A percentile compares a stretch with the other conserved stretches of the same genome.
Evolutionary conservation across 805 yeast species (phyloP).

Genomic region (Pichia californica): DNA sequence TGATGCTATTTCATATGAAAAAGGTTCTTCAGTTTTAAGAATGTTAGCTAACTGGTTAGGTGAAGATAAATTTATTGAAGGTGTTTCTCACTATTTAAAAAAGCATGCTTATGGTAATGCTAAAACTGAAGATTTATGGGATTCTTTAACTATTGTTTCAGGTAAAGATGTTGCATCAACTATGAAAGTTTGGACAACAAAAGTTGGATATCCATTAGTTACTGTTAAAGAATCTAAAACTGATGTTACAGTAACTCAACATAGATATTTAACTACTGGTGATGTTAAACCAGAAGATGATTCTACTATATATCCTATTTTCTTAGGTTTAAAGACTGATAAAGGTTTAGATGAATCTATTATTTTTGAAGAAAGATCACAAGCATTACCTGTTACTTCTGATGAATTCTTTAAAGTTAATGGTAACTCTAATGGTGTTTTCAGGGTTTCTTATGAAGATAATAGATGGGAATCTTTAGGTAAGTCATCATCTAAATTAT

Average conservation of each 20-base stretch:
- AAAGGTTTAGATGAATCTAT: conserved; percentile 24
- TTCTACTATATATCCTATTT: conserved; percentile 52
- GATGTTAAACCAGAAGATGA: conserved; percentile 61
- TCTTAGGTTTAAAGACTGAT: conserved; percentile 32
- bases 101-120: conserved; percentile 65
- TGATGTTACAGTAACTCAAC: conserved; percentile 39
- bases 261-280: conserved; percentile 60
- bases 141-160: conserved; percentile 54
- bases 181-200: conserved; percentile 69
- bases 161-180: conserved; percentile 56
- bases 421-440: conserved; percentile 46
- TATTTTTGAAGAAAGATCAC: conserved; percentile 23
- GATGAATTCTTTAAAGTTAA: conserved; percentile 41
- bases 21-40: conserved; percentile 71
- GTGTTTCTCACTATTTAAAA: conserved; percentile 65
- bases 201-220: conserved; percentile 70
- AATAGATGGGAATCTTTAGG: conserved; percentile 34
- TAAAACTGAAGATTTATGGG: conserved; percentile 67
- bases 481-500: conserved; percentile 32
- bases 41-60: conserved; percentile 75
- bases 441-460: conserved; percentile 45
- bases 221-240: conserved; percentile 39
- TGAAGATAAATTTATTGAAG: conserved; percentile 60
- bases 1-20: conserved; percentile 75
- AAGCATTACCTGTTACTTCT: conserved; percentile 14